Evolutionary conservation across 2,329 filamentous ascomycete genomes (phyloP), one percentile per base, ranked within the genome.

Genomic region (Nannizzia gypsea): DNA sequence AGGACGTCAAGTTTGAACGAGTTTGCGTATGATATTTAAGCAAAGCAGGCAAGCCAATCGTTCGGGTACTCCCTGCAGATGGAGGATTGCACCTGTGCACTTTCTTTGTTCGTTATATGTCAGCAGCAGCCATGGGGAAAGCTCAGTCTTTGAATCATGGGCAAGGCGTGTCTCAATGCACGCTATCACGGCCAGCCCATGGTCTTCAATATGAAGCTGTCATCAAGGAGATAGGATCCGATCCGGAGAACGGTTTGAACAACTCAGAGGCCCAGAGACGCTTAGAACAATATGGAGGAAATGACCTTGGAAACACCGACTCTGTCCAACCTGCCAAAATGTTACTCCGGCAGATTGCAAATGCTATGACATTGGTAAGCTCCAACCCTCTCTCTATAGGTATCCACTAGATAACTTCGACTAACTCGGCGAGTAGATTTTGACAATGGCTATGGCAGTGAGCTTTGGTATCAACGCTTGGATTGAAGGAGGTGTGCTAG

Each of bases 321-420:
- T 52, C 57, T 22, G 24, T 22, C 9, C 57, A 50, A 13, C 57
- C 57, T n/a, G 40, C 26, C 5, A 90, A 85, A 66, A 86, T 87
- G 62, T 72, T 87, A 17, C 71, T 86, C 36, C 77, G 79, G 22
- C 84, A 87, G 67, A 74, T 87, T 46, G 83, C 82, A 64, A 87
- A 87, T 69, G 83, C 83, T 24, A 81, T 87, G 80, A 86, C 81
- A 62, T 69, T 87, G 71, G 84, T 83, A 71, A 69, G 63, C 60
- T 54, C 61, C 58, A 40, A 22, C 20, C 28, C 24, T 20, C 24
- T 38, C 42, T 22, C 57, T 52, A 20, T 11, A n/a, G 36, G 9
- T 11, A 15, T 36, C 57, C 42, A 44, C 24, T 36, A n/a, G 17
- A 58, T 42, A 61, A 52, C 59, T 60, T 64, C 59, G 61, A 63